Evolutionary conservation across 257 asterid species (phyloP), one percentile per base, ranked within the genome.

Genomic region (Solanum virginianum): DNA sequence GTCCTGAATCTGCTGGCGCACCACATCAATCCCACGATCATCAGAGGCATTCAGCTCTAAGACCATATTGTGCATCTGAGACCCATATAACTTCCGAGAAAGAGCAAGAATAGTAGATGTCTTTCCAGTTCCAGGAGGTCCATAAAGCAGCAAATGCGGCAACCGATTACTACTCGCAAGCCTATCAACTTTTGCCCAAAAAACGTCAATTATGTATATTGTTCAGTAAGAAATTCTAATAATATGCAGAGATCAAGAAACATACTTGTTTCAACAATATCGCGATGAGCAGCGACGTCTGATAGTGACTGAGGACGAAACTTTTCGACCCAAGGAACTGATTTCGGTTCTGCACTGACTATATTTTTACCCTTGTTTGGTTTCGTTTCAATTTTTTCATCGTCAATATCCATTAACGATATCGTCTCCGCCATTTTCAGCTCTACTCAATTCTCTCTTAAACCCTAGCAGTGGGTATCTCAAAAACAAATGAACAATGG

Each of bases 51-150:
- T 97, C 90, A 97, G 90, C 92, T 97, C 99, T 88, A 97, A 88
- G 81, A 95, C 97, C 99, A 95, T 97, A 86, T 93, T 95, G 45
- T 91, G 93, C 96, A 94, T 45, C 93, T 97, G 92, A 18, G 91
- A 86, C 11, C 98, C 98, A 63, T 94, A 97, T 59, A 97, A 92
- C 89, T 97, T 95, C 85, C 98, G 90, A 11, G 98, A 98, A 91
- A 97, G 77, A 20, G 99, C 99, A 87, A 97, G 88, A 86, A 97
- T 88, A 0, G 98, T 97, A 41, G 99, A 95, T 29, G 99, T 97
- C 91, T 97, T 97, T 89, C 99, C 99, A 0, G 99, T 97, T 72
- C 98, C 99, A 4, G 99, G 99, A 14, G 99, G 99, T 63, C 99
- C 98, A 81, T 97, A 97, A 59, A 97, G 94, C 71, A 97, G 92